Percentiles rank a stretch among this genome's conserved stretches.
Evolutionary conservation across 495 filamentous ascomycete genomes (phyloP).

Genomic region (Lasiosphaeris hirsuta): DNA sequence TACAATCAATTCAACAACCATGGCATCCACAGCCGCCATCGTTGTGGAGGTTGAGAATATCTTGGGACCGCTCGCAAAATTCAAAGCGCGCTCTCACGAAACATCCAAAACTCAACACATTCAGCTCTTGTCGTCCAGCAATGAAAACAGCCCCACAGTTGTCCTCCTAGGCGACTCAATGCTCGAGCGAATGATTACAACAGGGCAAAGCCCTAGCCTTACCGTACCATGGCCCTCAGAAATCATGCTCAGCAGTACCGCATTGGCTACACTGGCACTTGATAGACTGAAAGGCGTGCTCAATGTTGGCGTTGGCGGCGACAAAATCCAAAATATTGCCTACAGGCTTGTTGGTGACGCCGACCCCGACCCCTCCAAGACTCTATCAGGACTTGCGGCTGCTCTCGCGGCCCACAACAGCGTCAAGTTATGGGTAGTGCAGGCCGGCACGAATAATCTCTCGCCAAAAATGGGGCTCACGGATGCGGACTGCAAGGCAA

Average conservation of each 20-base stretch:
- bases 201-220: conserved; percentile 17
- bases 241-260: conserved; percentile 9
- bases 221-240: conserved; percentile 19
- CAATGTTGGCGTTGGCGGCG: conserved; percentile 30
- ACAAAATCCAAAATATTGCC: conserved; percentile 32
- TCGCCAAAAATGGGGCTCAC: conserved; percentile 36
- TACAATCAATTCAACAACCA: too few species aligned
- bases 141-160: background rate
- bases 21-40: too few species aligned
- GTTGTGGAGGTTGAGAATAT: too few species aligned
- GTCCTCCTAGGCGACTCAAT: conserved; percentile 33
- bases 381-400: conserved; percentile 18
- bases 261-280: background rate
- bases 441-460: conserved; percentile 35
- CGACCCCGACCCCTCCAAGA: background rate
- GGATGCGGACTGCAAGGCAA: conserved; percentile 15
- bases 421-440: conserved; percentile 31
- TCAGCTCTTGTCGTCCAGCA: too few species aligned
- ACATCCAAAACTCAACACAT: too few species aligned
- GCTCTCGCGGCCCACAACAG: conserved; percentile 5
- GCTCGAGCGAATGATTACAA: conserved; percentile 31
- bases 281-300: conserved; percentile 9
- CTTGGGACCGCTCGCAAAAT: too few species aligned
- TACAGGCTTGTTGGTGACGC: conserved; percentile 29
- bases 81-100: too few species aligned